Percentiles rank a stretch among this genome's conserved stretches.
These are phyloP conservation scores for Rhizopus delemar DNA, from an alignment of 371 early-diverging fungal genomes.

Conservation along the genomic window DNA sequence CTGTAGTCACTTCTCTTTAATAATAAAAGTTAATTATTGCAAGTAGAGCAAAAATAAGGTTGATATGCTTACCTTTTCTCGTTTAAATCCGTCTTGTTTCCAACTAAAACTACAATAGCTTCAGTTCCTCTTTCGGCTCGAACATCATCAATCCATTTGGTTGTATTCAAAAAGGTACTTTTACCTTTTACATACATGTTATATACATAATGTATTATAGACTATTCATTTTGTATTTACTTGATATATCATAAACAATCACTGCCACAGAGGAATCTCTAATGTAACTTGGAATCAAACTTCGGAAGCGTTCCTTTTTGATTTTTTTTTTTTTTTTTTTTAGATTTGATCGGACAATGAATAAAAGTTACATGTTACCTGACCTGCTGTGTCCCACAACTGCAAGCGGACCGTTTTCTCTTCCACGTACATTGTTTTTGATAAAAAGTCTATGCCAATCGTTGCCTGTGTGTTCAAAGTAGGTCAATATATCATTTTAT, in stretches of 20 bases:
- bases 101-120: conserved; percentile 95
- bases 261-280: conserved; percentile 98
- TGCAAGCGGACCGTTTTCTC: conserved; percentile 96
- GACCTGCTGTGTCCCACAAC: conserved; percentile 99
- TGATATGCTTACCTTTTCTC: conserved; percentile 74
- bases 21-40: background rate
- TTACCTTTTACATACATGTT: conserved; percentile 53
- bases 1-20: conserved; percentile 81
- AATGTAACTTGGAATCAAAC: conserved; percentile 97
- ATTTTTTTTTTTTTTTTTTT: conserved; percentile 5
- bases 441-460: conserved; percentile 99
- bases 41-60: background rate
- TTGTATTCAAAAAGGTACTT: conserved; percentile 89
- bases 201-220: background rate
- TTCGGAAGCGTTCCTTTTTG: conserved; percentile 87
- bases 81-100: conserved; percentile 97
- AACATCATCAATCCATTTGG: conserved; percentile 98
- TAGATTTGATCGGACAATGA: background rate
- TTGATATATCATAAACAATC: conserved; percentile 95
- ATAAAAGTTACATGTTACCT: conserved; percentile 55
- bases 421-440: conserved; percentile 97
- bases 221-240: conserved; percentile 42
- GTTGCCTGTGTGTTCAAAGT: conserved; percentile 76
- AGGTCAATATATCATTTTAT: background rate
- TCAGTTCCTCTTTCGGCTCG: conserved; percentile 94